A percentile compares a stretch with the other conserved stretches of the same genome.
Conservation (phyloP, 2,329 filamentous ascomycete species). For the Zasmidium angulare region DNA sequence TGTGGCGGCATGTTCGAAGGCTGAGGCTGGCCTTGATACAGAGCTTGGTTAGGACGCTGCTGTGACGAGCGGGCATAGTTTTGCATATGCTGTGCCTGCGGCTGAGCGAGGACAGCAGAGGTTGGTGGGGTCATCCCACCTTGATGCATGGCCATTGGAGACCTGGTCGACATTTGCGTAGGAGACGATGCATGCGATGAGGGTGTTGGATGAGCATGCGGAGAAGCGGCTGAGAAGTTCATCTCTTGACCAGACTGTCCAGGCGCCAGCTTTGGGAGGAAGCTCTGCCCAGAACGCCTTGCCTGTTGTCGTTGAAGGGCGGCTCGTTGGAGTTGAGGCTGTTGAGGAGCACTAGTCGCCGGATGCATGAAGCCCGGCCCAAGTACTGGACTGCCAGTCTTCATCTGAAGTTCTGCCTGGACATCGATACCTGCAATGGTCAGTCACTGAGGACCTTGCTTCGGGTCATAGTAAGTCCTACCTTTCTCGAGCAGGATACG, state of each 20-base stretch:
- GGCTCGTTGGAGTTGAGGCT: conserved; percentile 69
- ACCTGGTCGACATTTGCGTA: conserved; percentile 56
- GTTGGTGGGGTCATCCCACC: conserved; percentile 62
- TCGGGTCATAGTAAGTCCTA: conserved; percentile 38
- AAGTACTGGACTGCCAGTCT: conserved; percentile 82
- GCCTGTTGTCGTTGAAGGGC: conserved; percentile 72
- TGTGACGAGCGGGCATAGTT: conserved; percentile 40
- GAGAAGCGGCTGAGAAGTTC: conserved; percentile 55
- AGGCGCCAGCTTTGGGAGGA: conserved; percentile 38
- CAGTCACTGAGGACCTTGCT: conserved; percentile 10
- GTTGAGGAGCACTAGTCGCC: conserved; percentile 20
- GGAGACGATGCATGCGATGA: conserved; percentile 75
- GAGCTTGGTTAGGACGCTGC: conserved; percentile 46
- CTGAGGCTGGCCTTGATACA: conserved; percentile 44
- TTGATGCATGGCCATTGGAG: conserved; percentile 61
- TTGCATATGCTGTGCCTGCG: conserved; percentile 47
- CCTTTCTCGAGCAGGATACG: conserved; percentile 95
- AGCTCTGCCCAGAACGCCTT: conserved; percentile 34
- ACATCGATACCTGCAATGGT: conserved; percentile 79
- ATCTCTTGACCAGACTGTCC: conserved; percentile 42
- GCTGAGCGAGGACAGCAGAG: conserved; percentile 55
- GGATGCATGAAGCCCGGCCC: conserved; percentile 61
- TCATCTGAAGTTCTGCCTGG: conserved; percentile 88
- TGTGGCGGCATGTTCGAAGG: conserved; percentile 16
- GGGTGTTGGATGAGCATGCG: conserved; percentile 77